Evolutionary conservation across 2,329 filamentous ascomycete genomes (phyloP).

Genomic region (Fusarium oligoseptatum): DNA sequence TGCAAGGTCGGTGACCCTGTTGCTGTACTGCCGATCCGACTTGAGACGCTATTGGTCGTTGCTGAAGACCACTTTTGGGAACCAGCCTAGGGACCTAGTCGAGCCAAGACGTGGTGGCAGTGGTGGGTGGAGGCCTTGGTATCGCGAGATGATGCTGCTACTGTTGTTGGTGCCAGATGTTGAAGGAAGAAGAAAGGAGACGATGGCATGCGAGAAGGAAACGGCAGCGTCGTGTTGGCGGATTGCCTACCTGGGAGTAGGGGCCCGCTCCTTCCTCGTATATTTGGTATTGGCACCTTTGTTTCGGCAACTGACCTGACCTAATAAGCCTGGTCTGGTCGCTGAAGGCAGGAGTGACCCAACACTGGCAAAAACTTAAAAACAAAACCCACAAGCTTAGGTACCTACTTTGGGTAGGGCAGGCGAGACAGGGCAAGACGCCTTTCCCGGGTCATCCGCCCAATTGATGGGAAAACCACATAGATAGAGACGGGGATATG

Average conservation of each 20-base stretch:
- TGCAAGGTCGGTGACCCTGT: conserved; percentile 30
- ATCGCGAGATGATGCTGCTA: background rate
- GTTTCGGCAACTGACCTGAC: conserved; percentile 12
- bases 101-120: background rate
- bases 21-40: conserved; percentile 42
- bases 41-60: conserved; percentile 31
- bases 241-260: background rate
- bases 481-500: background rate
- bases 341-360: background rate
- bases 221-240: background rate
- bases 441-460: background rate
- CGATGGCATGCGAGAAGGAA: background rate
- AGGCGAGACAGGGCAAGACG: background rate
- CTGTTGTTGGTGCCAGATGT: background rate
- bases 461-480: background rate
- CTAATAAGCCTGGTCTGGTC: background rate
- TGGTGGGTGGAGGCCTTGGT: background rate
- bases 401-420: too few relatives aligned
- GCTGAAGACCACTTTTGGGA: conserved; percentile 10
- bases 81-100: conserved; percentile 6
- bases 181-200: conserved; percentile 10
- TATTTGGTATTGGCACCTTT: conserved; percentile 23
- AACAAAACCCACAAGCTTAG: background rate
- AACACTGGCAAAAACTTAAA: background rate
- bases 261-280: conserved; percentile 38